Evolutionary conservation across 495 filamentous ascomycete genomes (phyloP).

Genomic region (Penicillium lagena): DNA sequence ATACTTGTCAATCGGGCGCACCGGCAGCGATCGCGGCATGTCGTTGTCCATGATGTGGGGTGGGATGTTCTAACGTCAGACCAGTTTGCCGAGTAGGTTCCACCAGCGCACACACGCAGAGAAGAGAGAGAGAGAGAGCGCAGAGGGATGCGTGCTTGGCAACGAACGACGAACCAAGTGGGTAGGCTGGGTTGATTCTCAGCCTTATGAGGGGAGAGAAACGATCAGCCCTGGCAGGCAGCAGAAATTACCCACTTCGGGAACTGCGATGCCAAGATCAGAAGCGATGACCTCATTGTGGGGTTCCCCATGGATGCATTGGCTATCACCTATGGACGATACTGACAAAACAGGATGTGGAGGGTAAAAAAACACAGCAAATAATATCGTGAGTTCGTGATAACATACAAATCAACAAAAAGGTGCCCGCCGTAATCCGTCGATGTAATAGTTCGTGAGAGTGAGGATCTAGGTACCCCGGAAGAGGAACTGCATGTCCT

Average conservation of each 20-base stretch:
- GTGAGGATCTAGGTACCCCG: constrained; percentile 44
- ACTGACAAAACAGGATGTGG: too few relatives aligned
- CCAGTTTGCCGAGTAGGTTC: too few relatives aligned
- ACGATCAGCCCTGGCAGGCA: not conserved
- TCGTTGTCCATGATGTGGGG: constrained; percentile 10
- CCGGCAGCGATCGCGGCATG: constrained; percentile 12
- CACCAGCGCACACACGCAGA: not conserved
- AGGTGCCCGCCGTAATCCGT: too few relatives aligned
- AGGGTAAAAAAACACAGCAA: too few relatives aligned
- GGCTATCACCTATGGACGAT: too few relatives aligned
- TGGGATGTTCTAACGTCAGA: not conserved
- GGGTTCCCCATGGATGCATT: too few relatives aligned
- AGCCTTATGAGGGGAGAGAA: constrained; percentile 3
- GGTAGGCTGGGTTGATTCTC: not conserved
- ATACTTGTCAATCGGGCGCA: constrained; percentile 26
- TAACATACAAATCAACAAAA: too few relatives aligned
- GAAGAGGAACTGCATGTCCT: constrained; percentile 95
- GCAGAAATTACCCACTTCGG: not conserved
- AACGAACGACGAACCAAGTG: not conserved
- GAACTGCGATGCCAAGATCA: not conserved
- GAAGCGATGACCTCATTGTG: not conserved
- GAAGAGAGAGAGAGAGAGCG: not conserved
- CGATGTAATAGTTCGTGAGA: too few relatives aligned
- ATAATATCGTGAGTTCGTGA: too few relatives aligned
- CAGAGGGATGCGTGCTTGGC: not conserved